These are phyloP conservation scores for Tillandsia leiboldiana DNA, from an alignment of 176 grass and related monocot genomes.

Conservation along the genomic window DNA sequence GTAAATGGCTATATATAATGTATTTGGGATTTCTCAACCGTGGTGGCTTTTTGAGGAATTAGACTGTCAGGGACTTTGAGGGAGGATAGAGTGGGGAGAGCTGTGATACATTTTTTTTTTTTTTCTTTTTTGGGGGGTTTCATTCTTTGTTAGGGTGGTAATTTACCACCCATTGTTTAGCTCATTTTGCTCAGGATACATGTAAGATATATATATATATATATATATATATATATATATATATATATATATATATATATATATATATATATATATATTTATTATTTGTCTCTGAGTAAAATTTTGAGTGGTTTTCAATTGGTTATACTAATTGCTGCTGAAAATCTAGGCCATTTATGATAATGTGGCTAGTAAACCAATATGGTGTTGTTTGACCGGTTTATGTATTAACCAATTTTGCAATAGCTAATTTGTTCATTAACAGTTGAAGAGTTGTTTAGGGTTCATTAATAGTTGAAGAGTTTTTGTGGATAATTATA, in stretches of 20 bases:
- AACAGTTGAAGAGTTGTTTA: too few species aligned
- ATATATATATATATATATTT: neutral
- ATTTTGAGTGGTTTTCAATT: neutral
- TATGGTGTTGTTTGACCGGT: too few species aligned
- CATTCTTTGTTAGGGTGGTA: constrained; percentile 83
- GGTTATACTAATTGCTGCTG: neutral
- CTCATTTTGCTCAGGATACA: constrained; percentile 2
- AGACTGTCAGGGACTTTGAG: constrained; percentile 21
- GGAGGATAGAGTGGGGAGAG: constrained; percentile 22
- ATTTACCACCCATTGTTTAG: constrained; percentile 39
- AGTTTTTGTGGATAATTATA: too few species aligned
- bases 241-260: neutral
- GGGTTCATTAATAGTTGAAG: too few species aligned
- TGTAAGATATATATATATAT: neutral
- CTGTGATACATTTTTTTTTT: constrained; percentile 24
- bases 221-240: neutral
- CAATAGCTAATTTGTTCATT: too few species aligned
- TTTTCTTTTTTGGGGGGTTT: constrained; percentile 30
- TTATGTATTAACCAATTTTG: too few species aligned
- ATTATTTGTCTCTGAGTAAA: neutral
- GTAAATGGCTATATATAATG: constrained; percentile 18
- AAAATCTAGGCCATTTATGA: too few species aligned
- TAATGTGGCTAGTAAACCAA: too few species aligned
- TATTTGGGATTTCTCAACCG: constrained; percentile 5
- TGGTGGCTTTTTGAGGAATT: constrained; percentile 22